Percentiles rank a stretch among this genome's conserved stretches.
Evolutionary conservation across 106 monocot genomes (phyloP).

Genomic region (Cymbidium sinense): DNA sequence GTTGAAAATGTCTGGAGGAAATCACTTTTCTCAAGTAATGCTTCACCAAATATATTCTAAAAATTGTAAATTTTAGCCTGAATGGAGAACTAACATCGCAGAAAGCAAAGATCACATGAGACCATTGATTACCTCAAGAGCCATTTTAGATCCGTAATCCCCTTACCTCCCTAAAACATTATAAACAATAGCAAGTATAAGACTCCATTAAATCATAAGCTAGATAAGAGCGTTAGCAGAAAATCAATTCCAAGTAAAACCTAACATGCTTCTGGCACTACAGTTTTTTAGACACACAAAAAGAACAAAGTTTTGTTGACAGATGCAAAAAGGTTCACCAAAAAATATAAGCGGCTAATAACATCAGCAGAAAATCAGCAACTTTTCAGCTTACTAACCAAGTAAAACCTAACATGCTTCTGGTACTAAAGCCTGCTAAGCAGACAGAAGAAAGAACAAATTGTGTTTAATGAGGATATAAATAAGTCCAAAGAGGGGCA

Average conservation of each 20-base stretch:
- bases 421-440: too few relatives aligned
- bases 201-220: not conserved
- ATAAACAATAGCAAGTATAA: not conserved
- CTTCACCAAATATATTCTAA: conserved; percentile 86
- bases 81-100: not conserved
- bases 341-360: not conserved
- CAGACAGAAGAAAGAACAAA: too few relatives aligned
- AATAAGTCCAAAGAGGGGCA: too few relatives aligned
- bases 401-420: too few relatives aligned
- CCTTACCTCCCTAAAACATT: conserved; percentile 74
- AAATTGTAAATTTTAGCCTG: conserved; percentile 8
- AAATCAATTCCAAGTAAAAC: not conserved
- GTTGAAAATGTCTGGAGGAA: conserved; percentile 70
- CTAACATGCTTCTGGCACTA: not conserved
- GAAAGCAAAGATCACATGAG: not conserved
- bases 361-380: not conserved
- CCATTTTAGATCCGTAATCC: conserved; percentile 69
- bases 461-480: too few relatives aligned
- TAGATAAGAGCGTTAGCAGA: not conserved
- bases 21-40: conserved; percentile 66
- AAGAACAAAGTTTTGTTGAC: not conserved
- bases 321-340: not conserved
- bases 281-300: not conserved
- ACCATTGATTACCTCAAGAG: conserved; percentile 60
- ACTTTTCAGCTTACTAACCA: too few relatives aligned